Evolutionary conservation across 2,329 filamentous ascomycete genomes (phyloP).

Genomic region (Tolypocladium tropicale): DNA sequence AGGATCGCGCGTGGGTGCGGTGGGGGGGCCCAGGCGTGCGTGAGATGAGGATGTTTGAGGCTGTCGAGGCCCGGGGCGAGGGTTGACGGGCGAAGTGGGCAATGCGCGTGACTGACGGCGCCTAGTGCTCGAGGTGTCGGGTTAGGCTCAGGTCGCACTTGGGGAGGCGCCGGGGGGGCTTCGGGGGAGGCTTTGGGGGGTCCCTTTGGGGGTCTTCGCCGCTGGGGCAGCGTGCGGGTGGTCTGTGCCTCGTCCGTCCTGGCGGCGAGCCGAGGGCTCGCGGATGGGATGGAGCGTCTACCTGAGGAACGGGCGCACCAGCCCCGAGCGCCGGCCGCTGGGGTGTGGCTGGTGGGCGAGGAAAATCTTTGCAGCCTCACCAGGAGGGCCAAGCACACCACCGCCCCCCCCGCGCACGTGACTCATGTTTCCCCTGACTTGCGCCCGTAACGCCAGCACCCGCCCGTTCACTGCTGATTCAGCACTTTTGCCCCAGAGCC

Average conservation of each 20-base stretch:
- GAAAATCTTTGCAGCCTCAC: background rate
- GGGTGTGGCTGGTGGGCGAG: background rate
- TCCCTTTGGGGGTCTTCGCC: background rate
- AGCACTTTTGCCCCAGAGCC: too few relatives aligned
- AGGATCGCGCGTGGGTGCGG: background rate
- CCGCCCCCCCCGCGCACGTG: background rate
- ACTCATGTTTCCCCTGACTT: background rate
- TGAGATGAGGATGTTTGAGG: background rate
- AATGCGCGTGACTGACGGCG: conserved; percentile 27
- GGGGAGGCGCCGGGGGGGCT: background rate
- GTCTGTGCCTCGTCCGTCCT: background rate
- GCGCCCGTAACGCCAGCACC: too few relatives aligned
- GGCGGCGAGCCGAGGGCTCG: too few relatives aligned
- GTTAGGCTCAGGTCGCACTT: conserved; percentile 10
- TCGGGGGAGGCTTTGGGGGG: background rate
- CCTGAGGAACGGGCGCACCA: too few relatives aligned
- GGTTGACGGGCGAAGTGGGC: conserved; percentile 15
- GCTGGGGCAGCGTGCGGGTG: background rate
- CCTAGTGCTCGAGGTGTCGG: conserved; percentile 14
- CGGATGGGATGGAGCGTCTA: too few relatives aligned
- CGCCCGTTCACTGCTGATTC: background rate
- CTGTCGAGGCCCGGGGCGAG: background rate
- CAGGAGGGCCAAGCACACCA: background rate
- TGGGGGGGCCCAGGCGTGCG: background rate
- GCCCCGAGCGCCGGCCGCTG: background rate